These are phyloP conservation scores for Pythium volutum DNA, from an alignment of 352 stramenopile genomes.

Conservation along the genomic window DNA sequence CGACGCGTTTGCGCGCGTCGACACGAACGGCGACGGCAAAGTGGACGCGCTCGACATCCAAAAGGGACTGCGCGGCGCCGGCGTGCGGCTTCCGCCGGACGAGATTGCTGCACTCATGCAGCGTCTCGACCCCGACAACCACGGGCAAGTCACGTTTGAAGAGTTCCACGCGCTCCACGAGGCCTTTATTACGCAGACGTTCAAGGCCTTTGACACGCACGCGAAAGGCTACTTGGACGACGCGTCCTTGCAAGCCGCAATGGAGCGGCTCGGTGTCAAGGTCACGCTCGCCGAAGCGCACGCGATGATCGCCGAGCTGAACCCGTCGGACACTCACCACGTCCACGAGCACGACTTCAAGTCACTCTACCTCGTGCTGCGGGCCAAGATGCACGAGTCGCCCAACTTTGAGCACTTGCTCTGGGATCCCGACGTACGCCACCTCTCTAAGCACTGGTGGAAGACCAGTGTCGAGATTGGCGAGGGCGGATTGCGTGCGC, in stretches of 20 bases:
- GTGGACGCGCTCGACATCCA: conserved; percentile 78
- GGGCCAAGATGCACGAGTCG: conserved; percentile 70
- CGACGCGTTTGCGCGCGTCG: conserved; percentile 71
- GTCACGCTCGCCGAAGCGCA: conserved; percentile 75
- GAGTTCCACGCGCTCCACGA: conserved; percentile 80
- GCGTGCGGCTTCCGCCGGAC: conserved; percentile 56
- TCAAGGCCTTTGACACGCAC: conserved; percentile 60
- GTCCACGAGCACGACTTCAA: conserved; percentile 82
- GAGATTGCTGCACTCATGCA: conserved; percentile 62
- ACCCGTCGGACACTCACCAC: conserved; percentile 58
- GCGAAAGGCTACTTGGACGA: conserved; percentile 74
- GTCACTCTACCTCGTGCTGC: conserved; percentile 73
- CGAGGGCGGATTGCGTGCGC: conserved; percentile 64
- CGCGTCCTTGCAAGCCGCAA: conserved; percentile 54
- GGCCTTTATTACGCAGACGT: conserved; percentile 71
- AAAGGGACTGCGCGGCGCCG: conserved; percentile 53
- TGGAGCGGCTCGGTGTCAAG: conserved; percentile 59
- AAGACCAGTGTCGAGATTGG: conserved; percentile 81
- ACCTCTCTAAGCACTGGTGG: conserved; percentile 86
- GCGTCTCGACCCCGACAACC: conserved; percentile 66
- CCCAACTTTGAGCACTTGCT: conserved; percentile 72
- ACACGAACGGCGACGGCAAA: conserved; percentile 64
- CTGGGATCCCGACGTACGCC: conserved; percentile 80
- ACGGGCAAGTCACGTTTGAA: conserved; percentile 62
- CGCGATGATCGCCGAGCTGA: conserved; percentile 72